Base-by-base conservation (phyloP, 139 green algal species). In the Spirogloea muscicola region DNA sequence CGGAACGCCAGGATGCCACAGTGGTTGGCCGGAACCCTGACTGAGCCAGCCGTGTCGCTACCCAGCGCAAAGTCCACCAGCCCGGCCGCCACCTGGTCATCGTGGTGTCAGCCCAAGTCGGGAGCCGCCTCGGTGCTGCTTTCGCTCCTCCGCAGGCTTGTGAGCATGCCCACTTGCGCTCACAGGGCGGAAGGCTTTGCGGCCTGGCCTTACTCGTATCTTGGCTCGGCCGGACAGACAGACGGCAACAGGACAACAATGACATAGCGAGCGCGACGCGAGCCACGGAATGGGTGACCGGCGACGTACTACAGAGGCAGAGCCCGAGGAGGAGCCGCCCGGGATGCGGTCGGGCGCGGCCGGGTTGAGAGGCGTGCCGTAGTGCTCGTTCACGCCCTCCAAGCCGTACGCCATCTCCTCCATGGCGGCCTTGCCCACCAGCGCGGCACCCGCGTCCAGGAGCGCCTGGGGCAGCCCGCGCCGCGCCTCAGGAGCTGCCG, bases 281-380 rank as follows among this genome's bases (percentile, higher is more conserved):
- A n/a, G n/a, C n/a, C n/a, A n/a, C n/a, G n/a, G n/a, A n/a, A 52
- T 27, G n/a, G 1, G 2, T 9, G 61, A 36, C 36, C 27, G 3
- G 41, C 1, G 59, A 25, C 58, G n/a, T 21, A 91, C 89, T 10
- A 86, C 91, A 10, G 91, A 88, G n/a, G 91, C 93, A 1, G 88
- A 93, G n/a, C 93, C 93, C 0, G 89, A 94, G 25, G 87, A 94
- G 2, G 91, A 97, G 46, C 94, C 94, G 0, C 94, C 93, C 0
- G 93, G 89, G 2, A 96, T 83, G 21, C 91, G 84, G 1, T 85
- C 87, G 0, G 89, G 91, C 1, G 89, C 90, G 0, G 90, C 88
- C 0, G 88, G 84, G 76, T 98, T 98, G 69, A 63, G 18, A 0
- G 92, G 91, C 0, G 89, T 93, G 40, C 94, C 92, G 70, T 96